A percentile compares a stretch with the other conserved stretches of the same genome.
Conservation (phyloP, 805 yeast species). For the Ogataea trehaloabstinens region DNA sequence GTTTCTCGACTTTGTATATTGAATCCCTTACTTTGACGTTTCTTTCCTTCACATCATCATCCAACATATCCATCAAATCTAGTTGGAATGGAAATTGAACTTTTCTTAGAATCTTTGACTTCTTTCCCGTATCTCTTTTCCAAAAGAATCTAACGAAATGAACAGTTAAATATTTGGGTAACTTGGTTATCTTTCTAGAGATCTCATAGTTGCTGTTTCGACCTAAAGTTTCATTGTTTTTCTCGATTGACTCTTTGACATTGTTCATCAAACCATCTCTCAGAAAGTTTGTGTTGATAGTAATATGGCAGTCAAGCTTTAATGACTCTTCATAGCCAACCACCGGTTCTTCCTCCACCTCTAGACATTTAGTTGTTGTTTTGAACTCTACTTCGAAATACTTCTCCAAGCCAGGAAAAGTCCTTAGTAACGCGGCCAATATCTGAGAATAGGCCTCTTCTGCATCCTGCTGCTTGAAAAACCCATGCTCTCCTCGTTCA, state of each 20-base stretch:
- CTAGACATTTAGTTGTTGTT: slow-evolving; percentile 59
- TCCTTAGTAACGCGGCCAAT: slow-evolving; percentile 47
- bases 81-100: slow-evolving; percentile 93
- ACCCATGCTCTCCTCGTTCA: slow-evolving; percentile 69
- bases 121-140: slow-evolving; percentile 88
- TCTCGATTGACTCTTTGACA: slow-evolving; percentile 73
- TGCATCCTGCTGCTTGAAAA: slow-evolving; percentile 94
- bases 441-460: slow-evolving; percentile 92
- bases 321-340: slow-evolving; percentile 54
- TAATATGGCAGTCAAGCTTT: slow-evolving; percentile 88
- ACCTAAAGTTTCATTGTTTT: slow-evolving; percentile 67
- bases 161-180: slow-evolving; percentile 86
- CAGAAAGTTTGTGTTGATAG: slow-evolving; percentile 79
- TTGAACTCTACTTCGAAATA: slow-evolving; percentile 66
- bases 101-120: slow-evolving; percentile 89
- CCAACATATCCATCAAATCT: slow-evolving; percentile 82
- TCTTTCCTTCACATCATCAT: slow-evolving; percentile 66
- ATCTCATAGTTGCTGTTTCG: slow-evolving; percentile 71
- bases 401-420: slow-evolving; percentile 51
- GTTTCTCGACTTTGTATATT: slow-evolving; percentile 72
- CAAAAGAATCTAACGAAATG: slow-evolving; percentile 95
- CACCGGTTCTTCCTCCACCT: slow-evolving; percentile 43
- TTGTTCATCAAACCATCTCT: slow-evolving; percentile 80
- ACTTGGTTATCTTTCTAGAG: slow-evolving; percentile 57
- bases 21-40: slow-evolving; percentile 75